phyloP scores from a whole-genome alignment of 1,284 basidiomycete genomes.

The Marasmius fiardii region DNA sequence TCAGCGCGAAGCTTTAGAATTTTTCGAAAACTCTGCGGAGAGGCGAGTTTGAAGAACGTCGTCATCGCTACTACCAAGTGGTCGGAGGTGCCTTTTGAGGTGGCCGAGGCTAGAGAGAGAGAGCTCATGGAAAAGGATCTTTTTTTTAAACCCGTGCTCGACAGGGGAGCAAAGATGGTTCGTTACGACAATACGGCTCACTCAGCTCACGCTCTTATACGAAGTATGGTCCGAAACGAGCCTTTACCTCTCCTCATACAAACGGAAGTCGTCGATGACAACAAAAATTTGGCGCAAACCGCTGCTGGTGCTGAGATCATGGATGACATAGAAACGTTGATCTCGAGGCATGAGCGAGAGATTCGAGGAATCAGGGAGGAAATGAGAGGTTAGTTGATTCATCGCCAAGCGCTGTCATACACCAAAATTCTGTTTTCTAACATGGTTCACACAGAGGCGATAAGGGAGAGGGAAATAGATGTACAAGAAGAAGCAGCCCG shows the following conservation, averaged over 20 bases:
- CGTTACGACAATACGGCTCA: constrained; percentile 34
- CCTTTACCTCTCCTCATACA: constrained; percentile 26
- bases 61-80: constrained; percentile 52
- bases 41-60: constrained; percentile 43
- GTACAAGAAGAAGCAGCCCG: too few relatives aligned
- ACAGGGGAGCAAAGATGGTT: constrained; percentile 37
- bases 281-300: constrained; percentile 33
- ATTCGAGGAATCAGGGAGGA: neutral
- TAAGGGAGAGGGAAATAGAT: neutral
- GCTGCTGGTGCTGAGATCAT: constrained; percentile 29
- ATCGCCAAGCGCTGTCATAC: too few relatives aligned
- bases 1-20: constrained; percentile 48
- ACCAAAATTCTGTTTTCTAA: neutral
- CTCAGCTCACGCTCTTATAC: constrained; percentile 31
- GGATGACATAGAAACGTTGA: constrained; percentile 28
- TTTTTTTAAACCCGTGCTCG: constrained; percentile 43
- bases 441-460: neutral
- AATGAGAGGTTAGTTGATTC: neutral
- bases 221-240: constrained; percentile 28
- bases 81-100: constrained; percentile 32
- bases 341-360: constrained; percentile 26
- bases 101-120: constrained; percentile 36
- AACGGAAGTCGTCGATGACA: constrained; percentile 24
- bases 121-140: constrained; percentile 37
- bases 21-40: constrained; percentile 50